Percentiles rank a stretch among this genome's conserved stretches.
Conservation (phyloP, 768 basidiomycete genomes). For the Mycena pura region DNA sequence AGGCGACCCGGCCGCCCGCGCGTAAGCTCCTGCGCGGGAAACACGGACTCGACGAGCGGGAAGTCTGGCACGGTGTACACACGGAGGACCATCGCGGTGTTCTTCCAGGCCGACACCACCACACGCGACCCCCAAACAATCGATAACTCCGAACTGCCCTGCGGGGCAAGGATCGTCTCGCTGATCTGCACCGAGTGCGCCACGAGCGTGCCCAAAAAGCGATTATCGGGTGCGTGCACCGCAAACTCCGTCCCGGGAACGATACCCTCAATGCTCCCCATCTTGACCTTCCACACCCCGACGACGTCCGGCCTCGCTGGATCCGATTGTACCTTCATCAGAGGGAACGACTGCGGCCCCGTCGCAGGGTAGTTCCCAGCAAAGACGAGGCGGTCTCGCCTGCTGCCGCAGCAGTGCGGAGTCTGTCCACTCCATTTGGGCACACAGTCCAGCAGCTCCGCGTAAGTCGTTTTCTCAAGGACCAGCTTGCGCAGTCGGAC, state of each 20-base stretch:
- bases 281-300: neutral
- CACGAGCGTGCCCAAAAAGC: neutral
- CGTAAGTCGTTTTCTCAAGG: neutral
- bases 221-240: neutral
- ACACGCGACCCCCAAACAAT: too few relatives aligned
- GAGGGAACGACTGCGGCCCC: neutral
- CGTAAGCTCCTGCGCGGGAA: too few relatives aligned
- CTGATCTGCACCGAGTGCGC: neutral
- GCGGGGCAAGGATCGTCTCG: too few relatives aligned
- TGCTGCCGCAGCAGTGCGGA: neutral
- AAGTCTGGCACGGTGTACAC: too few relatives aligned
- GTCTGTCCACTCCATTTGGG: neutral
- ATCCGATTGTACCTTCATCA: neutral
- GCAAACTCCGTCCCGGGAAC: conserved; percentile 1
- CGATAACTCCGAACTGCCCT: too few relatives aligned
- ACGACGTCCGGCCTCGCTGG: neutral
- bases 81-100: too few relatives aligned
- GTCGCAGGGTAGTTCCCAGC: neutral
- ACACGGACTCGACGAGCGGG: too few relatives aligned
- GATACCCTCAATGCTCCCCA: neutral
- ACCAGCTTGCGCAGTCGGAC: neutral
- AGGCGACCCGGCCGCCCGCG: too few relatives aligned
- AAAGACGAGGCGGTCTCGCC: neutral
- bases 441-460: neutral
- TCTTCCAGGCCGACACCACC: too few relatives aligned